Evolutionary conservation across 805 yeast species (phyloP), one percentile per base, ranked within the genome.

Genomic region (Jamesozyma piceae): DNA sequence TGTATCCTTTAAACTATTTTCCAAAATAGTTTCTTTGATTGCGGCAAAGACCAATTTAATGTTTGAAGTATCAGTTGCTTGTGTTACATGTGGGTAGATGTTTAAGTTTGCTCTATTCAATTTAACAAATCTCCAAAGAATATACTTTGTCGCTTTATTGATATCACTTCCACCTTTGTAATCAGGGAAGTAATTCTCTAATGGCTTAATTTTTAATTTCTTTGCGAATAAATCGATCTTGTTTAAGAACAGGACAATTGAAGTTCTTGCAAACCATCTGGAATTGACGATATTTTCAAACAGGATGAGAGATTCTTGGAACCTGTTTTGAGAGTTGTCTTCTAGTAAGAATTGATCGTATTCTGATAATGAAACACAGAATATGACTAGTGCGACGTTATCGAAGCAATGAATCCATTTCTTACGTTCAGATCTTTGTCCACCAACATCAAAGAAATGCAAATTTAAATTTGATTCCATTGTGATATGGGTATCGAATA

Each of bases 321-420:
- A 69, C 54, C 95, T 70, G 58, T 84, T 86, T 51, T 78, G 83
- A n/a, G 72, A 68, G 31, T 76, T 71, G 47, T 84, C 88, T 62
- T 86, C 97, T 45, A 85, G 63, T 45, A 89, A 65, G 3, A 77
- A 80, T 64, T 88, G 96, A 60, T 89, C 96, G 58, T 89, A 89
- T 59, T 89, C 97, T 2, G 90, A 80, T 42, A 89, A 64, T 0
- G 97, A 88, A 19, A 88, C 95, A 62, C 96, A 88, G 59, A 88
- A 89, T 46, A 89, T 85, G 39, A 89, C 82, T 37, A 84, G 71
- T 0, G 95, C 83, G 28, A 89, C 96, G 53, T 88, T 87, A 62
- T 88, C 95, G 55, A 92, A 92, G 58, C 95, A 86, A 64, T 92
- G 94, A 48, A 92, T 88, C 98, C 98, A 92, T 63, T 92, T 90